Evolutionary conservation across 352 stramenopile genomes (phyloP), one percentile per base, ranked within the genome.

Genomic region (Phytopythium montanum): DNA sequence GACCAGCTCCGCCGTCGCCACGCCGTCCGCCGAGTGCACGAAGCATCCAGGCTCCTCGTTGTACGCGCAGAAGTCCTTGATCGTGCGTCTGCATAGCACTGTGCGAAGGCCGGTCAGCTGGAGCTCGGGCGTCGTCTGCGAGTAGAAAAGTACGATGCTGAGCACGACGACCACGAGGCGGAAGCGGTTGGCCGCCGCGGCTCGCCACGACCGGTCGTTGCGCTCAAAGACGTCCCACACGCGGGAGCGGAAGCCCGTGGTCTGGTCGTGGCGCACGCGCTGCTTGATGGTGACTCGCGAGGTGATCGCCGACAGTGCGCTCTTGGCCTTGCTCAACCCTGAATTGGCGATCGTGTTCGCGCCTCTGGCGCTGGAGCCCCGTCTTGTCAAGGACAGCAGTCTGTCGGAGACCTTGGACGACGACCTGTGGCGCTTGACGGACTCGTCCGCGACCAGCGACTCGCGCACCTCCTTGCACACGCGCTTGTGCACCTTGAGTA

Each of bases 161-260:
- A 73, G 58, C 8, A 87, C 46, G 1, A 85, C 66, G 10, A 73
- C 33, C 5, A 46, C 41, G 13, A 87, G 55, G 4, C 75, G 76
- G 25, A 73, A 13, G 12, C 61, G 56, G 29, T 79, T 84, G 33
- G 69, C 55, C 6, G 70, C 29, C 2, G 38, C 60, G 5, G 70
- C 49, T 0, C 60, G 18, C 23, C 59, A 64, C 0, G 66, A 78
- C 18, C 66, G 42, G 28, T 85, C 62, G 10, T 69, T 70, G 39
- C 81, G 71, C 56, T 87, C 70, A 23, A 85, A 70, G 36, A 75
- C 64, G 39, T 79, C 67, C 76, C 76, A 87, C 29, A 73, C 60
- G 3, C 45, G 36, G 0, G 72, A 75, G 0, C 68, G 74, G 13
- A 79, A 65, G 19, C 69, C 77, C 2, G 60, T 49, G 14, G 65